Evolutionary conservation across 1,284 basidiomycete genomes (phyloP).

Genomic region (Sanguinoderma infundibulare): DNA sequence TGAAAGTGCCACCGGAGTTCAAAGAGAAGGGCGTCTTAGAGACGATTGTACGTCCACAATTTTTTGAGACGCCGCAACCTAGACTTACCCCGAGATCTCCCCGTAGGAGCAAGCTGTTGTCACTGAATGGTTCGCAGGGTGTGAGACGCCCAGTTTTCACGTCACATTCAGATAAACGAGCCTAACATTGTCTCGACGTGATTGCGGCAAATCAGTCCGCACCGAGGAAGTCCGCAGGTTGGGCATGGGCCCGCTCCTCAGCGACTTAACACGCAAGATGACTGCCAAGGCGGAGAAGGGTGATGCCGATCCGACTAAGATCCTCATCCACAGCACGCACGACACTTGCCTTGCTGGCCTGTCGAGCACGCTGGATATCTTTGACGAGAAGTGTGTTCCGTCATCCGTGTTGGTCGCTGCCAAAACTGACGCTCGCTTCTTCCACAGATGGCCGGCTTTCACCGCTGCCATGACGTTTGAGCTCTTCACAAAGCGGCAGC

Average conservation of each 20-base stretch:
- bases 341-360: constrained; percentile 79
- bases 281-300: constrained; percentile 52
- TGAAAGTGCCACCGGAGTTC: constrained; percentile 73
- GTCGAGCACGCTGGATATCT: constrained; percentile 73
- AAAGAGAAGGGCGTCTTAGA: constrained; percentile 61
- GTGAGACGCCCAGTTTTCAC: constrained; percentile 32
- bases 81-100: background rate
- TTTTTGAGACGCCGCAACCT: background rate
- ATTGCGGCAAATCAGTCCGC: constrained; percentile 51
- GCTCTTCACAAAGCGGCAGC: constrained; percentile 53
- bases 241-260: constrained; percentile 77
- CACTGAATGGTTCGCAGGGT: constrained; percentile 76
- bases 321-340: constrained; percentile 76
- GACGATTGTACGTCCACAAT: constrained; percentile 56
- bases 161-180: background rate
- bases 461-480: constrained; percentile 77
- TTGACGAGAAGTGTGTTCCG: constrained; percentile 62
- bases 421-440: background rate
- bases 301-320: constrained; percentile 53
- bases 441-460: constrained; percentile 75
- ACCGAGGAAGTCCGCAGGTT: constrained; percentile 76
- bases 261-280: constrained; percentile 68
- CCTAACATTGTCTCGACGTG: background rate
- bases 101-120: constrained; percentile 73
- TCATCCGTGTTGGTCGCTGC: background rate